A percentile compares a stretch with the other conserved stretches of the same genome.
phyloP scores from a whole-genome alignment of 306 rosid genomes.

The Cucumis sativus region DNA sequence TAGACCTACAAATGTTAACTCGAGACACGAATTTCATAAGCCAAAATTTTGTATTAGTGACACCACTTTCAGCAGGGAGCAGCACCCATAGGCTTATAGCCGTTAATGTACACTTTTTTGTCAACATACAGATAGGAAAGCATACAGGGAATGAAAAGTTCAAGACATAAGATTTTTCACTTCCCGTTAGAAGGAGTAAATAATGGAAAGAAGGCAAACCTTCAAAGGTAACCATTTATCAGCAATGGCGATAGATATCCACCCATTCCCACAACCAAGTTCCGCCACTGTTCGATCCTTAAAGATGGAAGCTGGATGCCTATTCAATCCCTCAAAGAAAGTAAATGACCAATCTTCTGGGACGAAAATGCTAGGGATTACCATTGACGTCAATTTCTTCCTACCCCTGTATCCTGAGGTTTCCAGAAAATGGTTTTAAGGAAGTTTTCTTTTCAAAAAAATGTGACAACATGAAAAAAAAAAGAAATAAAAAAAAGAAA shows the following conservation, averaged over 20 bases:
- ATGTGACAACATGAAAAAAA: neutral
- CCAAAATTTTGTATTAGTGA: neutral
- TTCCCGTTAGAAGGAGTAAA: neutral
- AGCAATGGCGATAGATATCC: conserved; percentile 97
- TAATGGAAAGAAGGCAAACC: conserved; percentile 21
- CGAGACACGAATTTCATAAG: neutral
- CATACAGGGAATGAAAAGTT: neutral
- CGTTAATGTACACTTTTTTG: neutral
- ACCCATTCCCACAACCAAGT: conserved; percentile 98
- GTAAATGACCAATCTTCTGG: conserved; percentile 99
- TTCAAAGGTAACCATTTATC: conserved; percentile 87
- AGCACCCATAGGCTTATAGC: neutral
- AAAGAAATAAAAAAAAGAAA: neutral
- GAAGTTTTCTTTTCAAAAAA: too few relatives aligned
- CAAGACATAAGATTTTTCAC: neutral
- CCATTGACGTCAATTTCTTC: conserved; percentile 83
- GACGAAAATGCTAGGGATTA: conserved; percentile 86
- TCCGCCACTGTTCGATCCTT: conserved; percentile 71
- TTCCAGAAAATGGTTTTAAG: neutral
- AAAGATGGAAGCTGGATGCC: conserved; percentile 76
- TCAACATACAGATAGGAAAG: neutral
- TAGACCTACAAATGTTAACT: conserved; percentile 47
- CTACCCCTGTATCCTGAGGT: conserved; percentile 63
- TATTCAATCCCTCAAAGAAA: conserved; percentile 79
- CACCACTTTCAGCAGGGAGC: neutral